Percentiles rank a stretch among this genome's conserved stretches.
phyloP scores from a whole-genome alignment of 2,329 filamentous ascomycete genomes.

The Hypoxylon sp. region DNA sequence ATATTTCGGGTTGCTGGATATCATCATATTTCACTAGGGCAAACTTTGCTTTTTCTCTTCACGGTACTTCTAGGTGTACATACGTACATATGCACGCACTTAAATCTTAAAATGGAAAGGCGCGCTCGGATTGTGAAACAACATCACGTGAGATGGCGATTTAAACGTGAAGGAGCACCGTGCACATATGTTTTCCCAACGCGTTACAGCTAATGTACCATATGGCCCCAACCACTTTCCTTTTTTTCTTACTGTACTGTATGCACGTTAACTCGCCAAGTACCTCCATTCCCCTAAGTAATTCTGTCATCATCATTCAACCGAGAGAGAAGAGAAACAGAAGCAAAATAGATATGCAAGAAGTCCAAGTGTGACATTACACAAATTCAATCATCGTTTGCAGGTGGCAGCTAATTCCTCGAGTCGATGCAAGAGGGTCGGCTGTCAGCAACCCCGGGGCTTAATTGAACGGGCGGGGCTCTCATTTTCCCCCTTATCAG shows the following conservation, averaged over 20 bases:
- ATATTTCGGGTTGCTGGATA: slow-evolving; percentile 3
- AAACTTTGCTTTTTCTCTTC: slow-evolving; percentile 24
- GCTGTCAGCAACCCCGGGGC: slow-evolving; percentile 19
- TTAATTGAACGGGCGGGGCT: background rate
- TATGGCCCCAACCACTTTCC: slow-evolving; percentile 42
- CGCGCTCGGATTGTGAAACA: slow-evolving; percentile 27
- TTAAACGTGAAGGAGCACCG: slow-evolving; percentile 42
- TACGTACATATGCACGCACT: slow-evolving; percentile 39
- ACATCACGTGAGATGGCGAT: slow-evolving; percentile 50
- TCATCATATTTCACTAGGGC: slow-evolving; percentile 11
- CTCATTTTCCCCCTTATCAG: background rate
- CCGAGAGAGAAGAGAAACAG: background rate
- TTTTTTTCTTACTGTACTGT: slow-evolving; percentile 37
- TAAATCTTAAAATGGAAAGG: slow-evolving; percentile 32
- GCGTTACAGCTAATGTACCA: no score
- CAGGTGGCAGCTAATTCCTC: background rate
- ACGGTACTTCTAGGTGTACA: background rate
- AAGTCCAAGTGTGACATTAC: background rate
- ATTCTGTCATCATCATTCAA: background rate
- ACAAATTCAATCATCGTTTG: background rate
- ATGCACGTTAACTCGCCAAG: background rate
- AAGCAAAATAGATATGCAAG: background rate
- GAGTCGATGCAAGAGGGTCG: background rate
- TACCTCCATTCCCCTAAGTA: background rate
- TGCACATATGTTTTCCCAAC: slow-evolving; percentile 36